Base-by-base conservation (phyloP, 129 eudicot species). In the Gnaphalium uliginosum region DNA sequence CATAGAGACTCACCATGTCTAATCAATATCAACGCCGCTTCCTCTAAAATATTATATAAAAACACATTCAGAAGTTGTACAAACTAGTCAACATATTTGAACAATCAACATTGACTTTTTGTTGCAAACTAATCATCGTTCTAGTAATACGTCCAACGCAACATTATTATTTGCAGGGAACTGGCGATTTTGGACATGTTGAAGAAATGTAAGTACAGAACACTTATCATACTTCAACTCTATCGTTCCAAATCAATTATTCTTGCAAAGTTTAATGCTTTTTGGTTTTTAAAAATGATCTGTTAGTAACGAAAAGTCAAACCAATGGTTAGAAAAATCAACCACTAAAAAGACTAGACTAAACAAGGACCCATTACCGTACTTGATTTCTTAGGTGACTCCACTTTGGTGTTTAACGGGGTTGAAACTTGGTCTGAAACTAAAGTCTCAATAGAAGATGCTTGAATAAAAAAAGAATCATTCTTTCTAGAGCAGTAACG, bases 1-100 rank as follows among this genome's bases (percentile, higher is more conserved):
- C 98, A 89, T 68, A 92, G 72, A 53, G 98, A 92, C 83, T 92
- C 98, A 9, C 98, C 98, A 79, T 92, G 98, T 69, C 98, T 84
- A 53, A 92, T 89, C 69, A 92, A 79, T 82, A 92, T 86, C 79
- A 92, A 82, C 33, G 69, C 69, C 4, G 46, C 69, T 64, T 64
- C 69, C 69, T 64, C 69, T 64, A 7, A 29, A 29, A 26, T 17
- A 46, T 29, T 17, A 0, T 17, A 5, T 14, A 63, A 4, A 62
- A 27, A 63, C 21, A 27, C 24, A 63, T 62, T 14, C 69, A 64
- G 39, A 64, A 29, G 37, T 62, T 62, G 1, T 10, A 26, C 68
- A 14, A 24, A 29, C 1, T n/a, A n/a, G n/a, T n/a, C n/a, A n/a
- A n/a, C n/a, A n/a, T n/a, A n/a, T n/a, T n/a, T n/a, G n/a, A n/a